A percentile compares a stretch with the other conserved stretches of the same genome.
phyloP scores from a whole-genome alignment of 2,329 filamentous ascomycete genomes.

The Laburnicola sp. region DNA sequence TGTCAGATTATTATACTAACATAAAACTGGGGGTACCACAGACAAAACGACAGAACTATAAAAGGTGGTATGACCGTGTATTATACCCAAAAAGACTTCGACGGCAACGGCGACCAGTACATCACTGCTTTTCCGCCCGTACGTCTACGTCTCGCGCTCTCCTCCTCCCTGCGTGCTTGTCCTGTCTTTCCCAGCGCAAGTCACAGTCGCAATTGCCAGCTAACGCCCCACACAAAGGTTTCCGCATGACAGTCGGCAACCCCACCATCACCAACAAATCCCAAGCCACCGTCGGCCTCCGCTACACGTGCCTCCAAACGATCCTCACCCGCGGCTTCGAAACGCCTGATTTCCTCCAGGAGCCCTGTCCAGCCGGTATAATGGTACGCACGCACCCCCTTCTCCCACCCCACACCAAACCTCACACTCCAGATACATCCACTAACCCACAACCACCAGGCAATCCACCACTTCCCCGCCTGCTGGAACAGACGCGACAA shows the following conservation, averaged over 20 bases:
- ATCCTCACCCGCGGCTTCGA: constrained; percentile 29
- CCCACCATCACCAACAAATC: constrained; percentile 31
- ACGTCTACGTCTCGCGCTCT: no score
- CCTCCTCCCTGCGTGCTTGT: no score
- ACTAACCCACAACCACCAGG: no score
- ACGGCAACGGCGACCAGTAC: constrained; percentile 29
- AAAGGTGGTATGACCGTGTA: constrained; percentile 42
- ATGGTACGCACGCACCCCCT: constrained; percentile 8
- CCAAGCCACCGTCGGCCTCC: constrained; percentile 17
- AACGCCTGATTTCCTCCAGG: constrained; percentile 8
- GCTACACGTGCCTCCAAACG: constrained; percentile 27
- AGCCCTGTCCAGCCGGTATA: constrained; percentile 7
- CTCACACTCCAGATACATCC: no score
- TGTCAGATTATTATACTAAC: no score
- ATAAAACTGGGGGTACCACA: not conserved
- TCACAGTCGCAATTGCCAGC: no score
- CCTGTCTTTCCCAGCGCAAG: no score
- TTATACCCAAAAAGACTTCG: constrained; percentile 43
- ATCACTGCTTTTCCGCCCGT: constrained; percentile 33
- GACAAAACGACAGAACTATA: constrained; percentile 23
- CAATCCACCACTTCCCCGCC: constrained; percentile 17
- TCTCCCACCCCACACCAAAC: no score
- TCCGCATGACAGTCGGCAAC: constrained; percentile 39
- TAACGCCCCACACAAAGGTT: constrained; percentile 26
- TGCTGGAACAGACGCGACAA: constrained; percentile 53